A percentile compares a stretch with the other conserved stretches of the same genome.
Evolutionary conservation across 1,139 yeast species (phyloP).

Genomic region (Trichomonascaceae sp.): DNA sequence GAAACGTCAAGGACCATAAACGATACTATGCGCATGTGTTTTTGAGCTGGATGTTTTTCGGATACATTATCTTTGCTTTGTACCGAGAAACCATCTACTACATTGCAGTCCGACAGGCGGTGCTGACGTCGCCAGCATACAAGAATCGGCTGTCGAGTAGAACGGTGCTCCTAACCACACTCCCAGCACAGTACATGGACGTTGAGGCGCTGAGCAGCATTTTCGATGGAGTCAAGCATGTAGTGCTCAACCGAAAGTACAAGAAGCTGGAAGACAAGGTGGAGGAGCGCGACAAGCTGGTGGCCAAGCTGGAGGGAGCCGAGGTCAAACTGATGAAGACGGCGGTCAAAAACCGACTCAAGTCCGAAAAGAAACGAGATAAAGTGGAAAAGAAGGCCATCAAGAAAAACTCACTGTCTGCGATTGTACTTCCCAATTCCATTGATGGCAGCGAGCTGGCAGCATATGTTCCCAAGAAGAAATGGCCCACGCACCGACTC

Average conservation of each 20-base stretch:
- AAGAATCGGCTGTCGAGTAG: conserved; percentile 62
- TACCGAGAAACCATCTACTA: conserved; percentile 76
- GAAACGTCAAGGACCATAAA: conserved; percentile 50
- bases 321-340: conserved; percentile 45
- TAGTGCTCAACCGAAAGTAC: conserved; percentile 63
- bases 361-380: conserved; percentile 48
- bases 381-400: conserved; percentile 6
- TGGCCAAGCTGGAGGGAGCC: conserved; percentile 54
- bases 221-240: conserved; percentile 59
- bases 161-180: conserved; percentile 67
- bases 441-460: conserved; percentile 39
- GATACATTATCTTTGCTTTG: conserved; percentile 51
- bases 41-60: conserved; percentile 68
- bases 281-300: conserved; percentile 48
- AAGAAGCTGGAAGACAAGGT: conserved; percentile 46
- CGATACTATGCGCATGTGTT: conserved; percentile 82
- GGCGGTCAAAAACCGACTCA: conserved; percentile 47
- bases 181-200: conserved; percentile 56
- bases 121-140: conserved; percentile 67
- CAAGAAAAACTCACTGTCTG: background rate
- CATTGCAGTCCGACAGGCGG: conserved; percentile 68
- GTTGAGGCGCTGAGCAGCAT: conserved; percentile 43
- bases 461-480: conserved; percentile 60
- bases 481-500: conserved; percentile 60
- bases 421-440: conserved; percentile 9